Base-by-base conservation (phyloP, 179 eudicot genomes). In the Silene coronaria region DNA sequence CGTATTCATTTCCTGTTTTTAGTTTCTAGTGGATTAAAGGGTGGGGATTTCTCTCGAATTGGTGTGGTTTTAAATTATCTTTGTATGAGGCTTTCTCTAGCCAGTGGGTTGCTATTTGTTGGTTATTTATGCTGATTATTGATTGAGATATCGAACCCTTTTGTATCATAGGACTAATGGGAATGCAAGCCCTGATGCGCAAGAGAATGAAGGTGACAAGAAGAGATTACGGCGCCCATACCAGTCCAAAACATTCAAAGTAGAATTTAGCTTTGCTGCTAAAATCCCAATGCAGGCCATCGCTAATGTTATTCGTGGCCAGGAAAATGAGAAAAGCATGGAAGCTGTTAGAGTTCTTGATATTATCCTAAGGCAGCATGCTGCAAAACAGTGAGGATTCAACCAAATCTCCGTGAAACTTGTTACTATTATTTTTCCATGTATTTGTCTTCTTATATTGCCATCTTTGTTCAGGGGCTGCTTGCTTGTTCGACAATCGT, bases 211-310 rank as follows among this genome's bases (percentile, higher is more conserved):
- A 1, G 48, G 17, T 67, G 97, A 91, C 72, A 61, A 79, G 42
- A 93, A 93, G 77, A 87, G 97, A 80, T 3, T 84, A 17, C 79
- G 97, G 19, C 87, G 98, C 6, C 92, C 95, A 0, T 91, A 88
- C 59, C 88, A 88, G 30, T 86, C 98, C 0, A 93, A 93, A 66
- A 88, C 90, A 2, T 91, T 85, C 77, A 93, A 91, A 63, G 98
- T 88, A 46, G 99, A 95, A 78, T 85, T 95, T 5, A 90, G 93
- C 73, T 95, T 86, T 80, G 99, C 97, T 67, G 98, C 99, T 0
- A 95, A 91, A 75, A 95, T 95, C n/a, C 97, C 99, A 0, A 92
- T 95, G 93, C 95, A 95, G 80, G 91, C 97, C 23, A 86, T 95
- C 34, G 90, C 87, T 0, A 89, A 86, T 82, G 97, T 96, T 6